phyloP scores from a whole-genome alignment of 108 stramenopile species.

The Ochromonas danica region DNA sequence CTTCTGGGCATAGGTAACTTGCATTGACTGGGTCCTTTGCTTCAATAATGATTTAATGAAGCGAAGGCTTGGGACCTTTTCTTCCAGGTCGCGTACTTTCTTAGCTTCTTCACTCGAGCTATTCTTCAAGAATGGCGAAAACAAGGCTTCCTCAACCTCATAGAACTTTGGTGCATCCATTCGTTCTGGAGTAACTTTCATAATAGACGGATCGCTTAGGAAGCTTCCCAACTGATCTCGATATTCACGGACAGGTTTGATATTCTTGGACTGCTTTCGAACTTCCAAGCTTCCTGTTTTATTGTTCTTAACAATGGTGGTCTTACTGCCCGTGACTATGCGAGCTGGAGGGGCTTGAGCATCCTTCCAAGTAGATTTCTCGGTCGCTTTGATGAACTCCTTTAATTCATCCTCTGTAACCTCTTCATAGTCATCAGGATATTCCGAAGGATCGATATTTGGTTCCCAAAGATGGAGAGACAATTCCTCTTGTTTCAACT shows the following conservation, averaged over 20 bases:
- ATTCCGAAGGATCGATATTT: constrained; percentile 1
- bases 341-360: neutral
- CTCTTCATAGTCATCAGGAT: constrained; percentile 27
- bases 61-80: neutral
- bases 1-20: neutral
- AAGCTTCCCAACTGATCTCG: neutral
- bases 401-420: constrained; percentile 15
- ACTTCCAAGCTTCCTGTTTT: constrained; percentile 4
- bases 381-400: neutral
- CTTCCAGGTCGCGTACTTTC: neutral
- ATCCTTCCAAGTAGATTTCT: constrained; percentile 3
- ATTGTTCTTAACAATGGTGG: neutral
- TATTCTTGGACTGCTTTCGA: neutral
- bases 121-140: neutral
- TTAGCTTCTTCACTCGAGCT: neutral
- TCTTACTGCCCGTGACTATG: neutral
- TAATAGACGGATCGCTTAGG: neutral
- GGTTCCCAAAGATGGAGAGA: constrained; percentile 21
- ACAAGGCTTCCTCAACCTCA: neutral
- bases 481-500: constrained; percentile 16
- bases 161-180: neutral
- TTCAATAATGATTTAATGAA: neutral
- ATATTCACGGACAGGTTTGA: neutral
- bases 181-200: neutral
- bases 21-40: neutral